These are phyloP conservation scores for Populus simonii DNA, from an alignment of 345 rosid species.

Conservation along the genomic window DNA sequence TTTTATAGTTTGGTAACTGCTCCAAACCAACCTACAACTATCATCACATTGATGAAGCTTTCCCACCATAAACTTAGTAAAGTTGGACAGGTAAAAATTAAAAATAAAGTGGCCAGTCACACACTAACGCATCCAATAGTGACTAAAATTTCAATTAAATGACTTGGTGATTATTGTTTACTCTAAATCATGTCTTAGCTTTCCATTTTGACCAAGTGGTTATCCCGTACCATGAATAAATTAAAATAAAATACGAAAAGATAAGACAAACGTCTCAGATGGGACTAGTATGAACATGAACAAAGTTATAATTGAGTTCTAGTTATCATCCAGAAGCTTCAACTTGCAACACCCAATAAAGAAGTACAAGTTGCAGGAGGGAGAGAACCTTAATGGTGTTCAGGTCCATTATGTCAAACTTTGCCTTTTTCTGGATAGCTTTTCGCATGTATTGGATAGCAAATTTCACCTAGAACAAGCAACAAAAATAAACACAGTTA, in stretches of 20 bases:
- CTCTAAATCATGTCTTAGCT: background rate
- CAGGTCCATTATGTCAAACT: constrained; percentile 74
- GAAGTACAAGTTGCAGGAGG: constrained; percentile 5
- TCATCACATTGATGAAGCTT: background rate
- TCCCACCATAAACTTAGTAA: background rate
- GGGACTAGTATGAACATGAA: background rate
- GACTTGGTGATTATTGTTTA: background rate
- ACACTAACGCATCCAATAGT: background rate
- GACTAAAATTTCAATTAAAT: background rate
- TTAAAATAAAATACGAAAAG: background rate
- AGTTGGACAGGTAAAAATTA: background rate
- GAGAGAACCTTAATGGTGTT: constrained; percentile 71
- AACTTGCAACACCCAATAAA: constrained; percentile 9
- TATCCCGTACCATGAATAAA: background rate
- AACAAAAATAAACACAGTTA: constrained; percentile 4
- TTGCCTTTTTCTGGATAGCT: constrained; percentile 77
- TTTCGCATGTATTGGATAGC: constrained; percentile 83
- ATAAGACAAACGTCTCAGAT: background rate
- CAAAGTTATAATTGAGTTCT: background rate
- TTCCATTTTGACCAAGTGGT: background rate
- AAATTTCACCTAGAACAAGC: constrained; percentile 67
- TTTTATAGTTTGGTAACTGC: background rate
- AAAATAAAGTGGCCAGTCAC: background rate
- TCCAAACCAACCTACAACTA: background rate
- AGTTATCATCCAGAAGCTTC: background rate